These are phyloP conservation scores for Morella rubra DNA, from an alignment of 306 rosid species.

Conservation along the genomic window DNA sequence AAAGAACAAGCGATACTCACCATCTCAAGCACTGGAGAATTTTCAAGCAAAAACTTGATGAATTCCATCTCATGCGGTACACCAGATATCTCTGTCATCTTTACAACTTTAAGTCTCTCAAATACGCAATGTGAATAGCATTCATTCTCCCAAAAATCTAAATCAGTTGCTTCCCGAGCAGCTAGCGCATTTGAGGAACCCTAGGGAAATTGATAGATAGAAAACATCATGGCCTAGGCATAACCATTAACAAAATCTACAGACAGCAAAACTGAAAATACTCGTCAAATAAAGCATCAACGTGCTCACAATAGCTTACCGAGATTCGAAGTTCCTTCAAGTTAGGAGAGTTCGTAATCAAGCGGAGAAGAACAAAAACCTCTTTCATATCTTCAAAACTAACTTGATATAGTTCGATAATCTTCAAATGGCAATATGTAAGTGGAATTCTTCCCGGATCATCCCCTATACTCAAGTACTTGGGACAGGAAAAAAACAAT, in stretches of 20 bases:
- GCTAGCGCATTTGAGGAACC: constrained; percentile 58
- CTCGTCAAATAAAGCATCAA: background rate
- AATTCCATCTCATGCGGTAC: constrained; percentile 77
- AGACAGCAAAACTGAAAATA: constrained; percentile 7
- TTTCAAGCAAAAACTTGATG: constrained; percentile 65
- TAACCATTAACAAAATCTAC: constrained; percentile 14
- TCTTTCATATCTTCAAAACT: constrained; percentile 92
- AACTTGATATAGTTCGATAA: constrained; percentile 76
- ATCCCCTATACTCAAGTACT: constrained; percentile 91
- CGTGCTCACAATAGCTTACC: constrained; percentile 44
- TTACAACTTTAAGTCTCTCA: constrained; percentile 56
- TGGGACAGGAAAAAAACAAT: constrained; percentile 22
- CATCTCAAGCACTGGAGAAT: constrained; percentile 65
- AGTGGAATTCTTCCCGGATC: constrained; percentile 42
- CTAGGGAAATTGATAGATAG: constrained; percentile 32
- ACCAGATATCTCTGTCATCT: constrained; percentile 72
- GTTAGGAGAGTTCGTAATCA: constrained; percentile 82
- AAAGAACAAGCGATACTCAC: constrained; percentile 54
- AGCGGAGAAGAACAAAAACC: constrained; percentile 75
- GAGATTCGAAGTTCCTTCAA: constrained; percentile 81
- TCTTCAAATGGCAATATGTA: constrained; percentile 58
- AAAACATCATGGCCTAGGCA: constrained; percentile 10
- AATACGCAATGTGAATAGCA: constrained; percentile 44
- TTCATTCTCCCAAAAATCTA: constrained; percentile 72
- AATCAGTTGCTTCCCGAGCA: constrained; percentile 52